Evolutionary conservation across 2,329 filamentous ascomycete genomes (phyloP).

Genomic region (Ophiostoma ulmi): DNA sequence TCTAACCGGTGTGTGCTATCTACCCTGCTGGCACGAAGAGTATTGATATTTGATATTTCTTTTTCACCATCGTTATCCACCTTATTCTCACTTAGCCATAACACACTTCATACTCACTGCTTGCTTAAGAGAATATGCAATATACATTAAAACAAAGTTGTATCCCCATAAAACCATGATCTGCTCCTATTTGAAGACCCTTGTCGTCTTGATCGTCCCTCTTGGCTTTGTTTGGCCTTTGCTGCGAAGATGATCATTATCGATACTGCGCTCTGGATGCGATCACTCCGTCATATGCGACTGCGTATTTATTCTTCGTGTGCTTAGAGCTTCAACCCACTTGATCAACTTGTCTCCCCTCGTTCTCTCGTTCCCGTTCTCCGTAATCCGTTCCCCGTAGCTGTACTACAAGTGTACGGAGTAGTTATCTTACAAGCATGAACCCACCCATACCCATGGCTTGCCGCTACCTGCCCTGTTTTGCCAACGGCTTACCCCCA

Average conservation of each 20-base stretch:
- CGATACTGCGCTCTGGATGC: neutral
- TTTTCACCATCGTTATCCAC: too few relatives aligned
- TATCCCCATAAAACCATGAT: neutral
- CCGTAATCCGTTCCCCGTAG: neutral
- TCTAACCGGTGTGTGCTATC: too few relatives aligned
- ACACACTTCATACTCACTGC: too few relatives aligned
- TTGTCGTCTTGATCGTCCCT: neutral
- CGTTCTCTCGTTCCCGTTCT: neutral
- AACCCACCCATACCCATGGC: slow-evolving; percentile 6
- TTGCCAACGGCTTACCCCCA: neutral
- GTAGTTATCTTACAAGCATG: neutral
- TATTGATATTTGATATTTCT: too few relatives aligned
- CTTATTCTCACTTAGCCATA: too few relatives aligned
- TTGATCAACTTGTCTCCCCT: neutral
- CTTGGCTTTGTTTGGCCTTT: neutral
- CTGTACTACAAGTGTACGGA: neutral
- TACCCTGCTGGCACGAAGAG: too few relatives aligned
- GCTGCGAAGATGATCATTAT: neutral
- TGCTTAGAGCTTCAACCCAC: neutral
- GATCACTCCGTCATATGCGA: neutral
- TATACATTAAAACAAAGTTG: neutral
- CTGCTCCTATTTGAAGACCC: neutral
- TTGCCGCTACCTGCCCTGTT: slow-evolving; percentile 13
- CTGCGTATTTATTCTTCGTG: neutral
- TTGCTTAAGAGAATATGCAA: neutral